phyloP scores from a whole-genome alignment of 305 asterid species.

The Fraxinus sp. region DNA sequence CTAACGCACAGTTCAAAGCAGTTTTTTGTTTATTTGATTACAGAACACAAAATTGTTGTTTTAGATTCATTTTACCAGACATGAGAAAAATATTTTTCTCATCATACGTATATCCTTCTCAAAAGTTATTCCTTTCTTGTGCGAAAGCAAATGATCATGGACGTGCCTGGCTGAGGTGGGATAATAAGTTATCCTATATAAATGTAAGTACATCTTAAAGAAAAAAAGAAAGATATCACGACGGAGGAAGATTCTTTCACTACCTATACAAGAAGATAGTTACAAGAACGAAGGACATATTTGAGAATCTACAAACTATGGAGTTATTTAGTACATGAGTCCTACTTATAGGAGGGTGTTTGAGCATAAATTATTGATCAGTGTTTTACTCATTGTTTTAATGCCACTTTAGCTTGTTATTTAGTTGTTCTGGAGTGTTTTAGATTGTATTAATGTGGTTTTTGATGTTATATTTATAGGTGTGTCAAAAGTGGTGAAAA shows the following conservation, averaged over 20 bases:
- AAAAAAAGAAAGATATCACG: background rate
- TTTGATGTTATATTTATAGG: background rate
- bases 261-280: background rate
- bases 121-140: background rate
- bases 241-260: background rate
- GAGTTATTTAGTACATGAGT: background rate
- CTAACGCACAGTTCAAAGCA: background rate
- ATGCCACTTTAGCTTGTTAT: background rate
- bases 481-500: background rate
- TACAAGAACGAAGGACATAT: background rate
- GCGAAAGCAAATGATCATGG: background rate
- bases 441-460: background rate
- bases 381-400: too few species aligned
- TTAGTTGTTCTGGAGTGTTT: background rate
- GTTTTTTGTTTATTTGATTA: background rate
- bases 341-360: background rate
- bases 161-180: background rate
- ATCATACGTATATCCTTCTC: background rate
- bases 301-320: background rate
- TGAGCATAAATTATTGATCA: background rate
- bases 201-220: background rate
- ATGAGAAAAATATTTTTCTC: background rate
- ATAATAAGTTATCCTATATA: background rate
- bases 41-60: background rate
- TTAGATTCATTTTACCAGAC: background rate